A percentile compares a stretch with the other conserved stretches of the same genome.
These are phyloP conservation scores for Trichomonas vaginalis DNA, from an alignment of 208 protist genomes.

Conservation along the genomic window DNA sequence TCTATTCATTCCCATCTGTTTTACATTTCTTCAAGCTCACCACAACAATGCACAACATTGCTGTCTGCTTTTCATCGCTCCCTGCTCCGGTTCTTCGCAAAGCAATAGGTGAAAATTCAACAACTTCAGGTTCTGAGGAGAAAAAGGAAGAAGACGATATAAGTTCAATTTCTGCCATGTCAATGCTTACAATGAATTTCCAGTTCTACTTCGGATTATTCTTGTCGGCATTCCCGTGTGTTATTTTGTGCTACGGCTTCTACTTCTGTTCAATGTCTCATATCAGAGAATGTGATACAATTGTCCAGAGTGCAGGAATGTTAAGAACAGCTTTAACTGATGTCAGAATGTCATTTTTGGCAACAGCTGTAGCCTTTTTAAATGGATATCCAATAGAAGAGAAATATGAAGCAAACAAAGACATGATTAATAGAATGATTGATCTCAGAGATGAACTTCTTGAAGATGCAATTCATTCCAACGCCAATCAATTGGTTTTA, in stretches of 20 bases:
- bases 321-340: neutral
- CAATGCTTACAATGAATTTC: neutral
- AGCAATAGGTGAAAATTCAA: no score
- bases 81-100: neutral
- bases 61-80: neutral
- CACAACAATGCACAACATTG: neutral
- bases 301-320: neutral
- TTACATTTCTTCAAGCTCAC: neutral
- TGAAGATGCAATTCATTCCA: neutral
- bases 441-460: neutral
- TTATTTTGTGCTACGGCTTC: neutral
- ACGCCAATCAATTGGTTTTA: neutral
- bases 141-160: neutral
- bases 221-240: neutral
- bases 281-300: neutral
- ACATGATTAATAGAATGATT: neutral
- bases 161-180: neutral
- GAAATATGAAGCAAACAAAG: neutral
- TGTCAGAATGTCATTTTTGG: neutral
- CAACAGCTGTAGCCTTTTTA: neutral
- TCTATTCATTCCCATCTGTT: neutral
- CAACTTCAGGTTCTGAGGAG: neutral
- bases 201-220: neutral
- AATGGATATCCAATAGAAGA: neutral
- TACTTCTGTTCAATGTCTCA: neutral